Base-by-base conservation (phyloP, 2,329 filamentous ascomycete genomes). In the Sporothrix dimorphospora region DNA sequence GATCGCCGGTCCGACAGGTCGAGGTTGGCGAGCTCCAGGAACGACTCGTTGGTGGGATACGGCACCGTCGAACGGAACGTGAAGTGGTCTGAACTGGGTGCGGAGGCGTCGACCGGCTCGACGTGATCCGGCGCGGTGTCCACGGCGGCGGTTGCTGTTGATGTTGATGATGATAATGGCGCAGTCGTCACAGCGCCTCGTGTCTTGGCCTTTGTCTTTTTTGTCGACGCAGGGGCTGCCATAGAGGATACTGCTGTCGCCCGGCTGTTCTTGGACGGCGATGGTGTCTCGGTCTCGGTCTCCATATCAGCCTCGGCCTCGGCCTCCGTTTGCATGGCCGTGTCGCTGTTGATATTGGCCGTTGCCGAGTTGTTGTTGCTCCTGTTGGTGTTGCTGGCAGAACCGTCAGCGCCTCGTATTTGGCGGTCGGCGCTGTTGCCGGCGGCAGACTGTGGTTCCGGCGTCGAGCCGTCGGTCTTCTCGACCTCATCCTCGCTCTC, bases 1-100 rank as follows among this genome's bases (percentile, higher is more conserved):
- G 82, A 73, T 66, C 82, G 81, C 2, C 82, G 81, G 77, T 90
- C 87, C 47, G 87, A 88, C 19, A 89, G 81, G 75, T 89, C 86
- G 47, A 90, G 83, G 69, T 89, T 90, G 73, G 86, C 88, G 40
- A 90, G 84, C 68, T 88, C 88, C 7, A 89, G 85, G 76, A 90
- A 89, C 5, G 86, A 78, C 79, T 85, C 84, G 38, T 65, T 65
- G 70, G 86, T 81, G 78, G 89, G 89, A 73, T 88, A 90, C 8
- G 85, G 81, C 74, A 91, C 85, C 1, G 86, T 79, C 0, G 91
- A 89, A 72, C 90, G 89, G 78, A 94, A 94, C 2, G 89, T 91
- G 77, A 94, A 94, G 24, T 80, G 84, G 21, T 90, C 86, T 76
- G 88, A 85, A 7, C 85, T 84, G 3, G 89, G 88, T 5, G 88